Percentiles rank a stretch among this genome's conserved stretches.
phyloP scores from a whole-genome alignment of 2,329 filamentous ascomycete species.

The Plenodomus biglobosus region DNA sequence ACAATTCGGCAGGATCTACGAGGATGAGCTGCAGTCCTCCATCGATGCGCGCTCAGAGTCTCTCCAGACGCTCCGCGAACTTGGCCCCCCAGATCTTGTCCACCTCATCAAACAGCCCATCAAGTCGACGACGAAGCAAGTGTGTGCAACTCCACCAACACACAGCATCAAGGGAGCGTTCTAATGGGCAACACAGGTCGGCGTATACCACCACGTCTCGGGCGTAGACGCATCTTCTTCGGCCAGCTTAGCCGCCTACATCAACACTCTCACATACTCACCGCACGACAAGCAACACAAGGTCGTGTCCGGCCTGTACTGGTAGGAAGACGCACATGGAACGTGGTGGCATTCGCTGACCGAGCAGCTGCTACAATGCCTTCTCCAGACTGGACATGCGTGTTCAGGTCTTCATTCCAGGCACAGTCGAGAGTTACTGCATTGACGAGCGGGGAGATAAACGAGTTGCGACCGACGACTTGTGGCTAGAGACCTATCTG shows the following conservation, averaged over 20 bases:
- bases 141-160: constrained; percentile 33
- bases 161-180: constrained; percentile 5
- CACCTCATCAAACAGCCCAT: constrained; percentile 81
- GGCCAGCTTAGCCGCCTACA: constrained; percentile 93
- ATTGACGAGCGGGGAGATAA: constrained; percentile 97
- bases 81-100: constrained; percentile 93
- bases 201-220: constrained; percentile 96
- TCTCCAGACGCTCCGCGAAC: constrained; percentile 80
- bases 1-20: constrained; percentile 70
- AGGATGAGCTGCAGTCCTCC: constrained; percentile 88
- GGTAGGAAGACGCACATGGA: constrained; percentile 56
- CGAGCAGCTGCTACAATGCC: constrained; percentile 86
- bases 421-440: constrained; percentile 94
- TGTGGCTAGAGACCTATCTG: constrained; percentile 97
- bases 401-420: constrained; percentile 95
- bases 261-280: constrained; percentile 94
- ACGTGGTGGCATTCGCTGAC: constrained; percentile 29
- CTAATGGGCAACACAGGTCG: constrained; percentile 59
- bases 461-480: constrained; percentile 84
- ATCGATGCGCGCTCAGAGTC: constrained; percentile 92
- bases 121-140: constrained; percentile 60
- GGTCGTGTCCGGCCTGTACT: constrained; percentile 92
- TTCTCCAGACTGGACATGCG: constrained; percentile 98
- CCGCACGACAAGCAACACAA: constrained; percentile 82
- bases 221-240: constrained; percentile 97